phyloP scores from a whole-genome alignment of 176 grass and related monocot genomes.

The Cocos nucifera region DNA sequence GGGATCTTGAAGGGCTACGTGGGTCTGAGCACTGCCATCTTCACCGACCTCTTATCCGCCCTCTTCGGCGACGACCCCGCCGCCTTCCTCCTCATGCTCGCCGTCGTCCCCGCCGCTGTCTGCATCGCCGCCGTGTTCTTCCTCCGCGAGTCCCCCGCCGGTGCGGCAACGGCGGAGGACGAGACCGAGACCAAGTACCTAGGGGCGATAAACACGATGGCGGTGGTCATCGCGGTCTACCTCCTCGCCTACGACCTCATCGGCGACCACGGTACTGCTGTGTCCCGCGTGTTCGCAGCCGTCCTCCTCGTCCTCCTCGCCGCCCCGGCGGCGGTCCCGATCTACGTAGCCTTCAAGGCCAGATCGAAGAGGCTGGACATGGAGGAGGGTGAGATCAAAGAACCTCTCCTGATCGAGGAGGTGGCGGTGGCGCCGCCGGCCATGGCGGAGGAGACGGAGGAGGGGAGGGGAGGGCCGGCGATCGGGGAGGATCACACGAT shows the following conservation, averaged over 20 bases:
- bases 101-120: conserved; percentile 57
- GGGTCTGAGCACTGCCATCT: conserved; percentile 90
- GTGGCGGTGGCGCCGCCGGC: conserved; percentile 3
- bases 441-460: background rate
- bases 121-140: conserved; percentile 79
- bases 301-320: conserved; percentile 55
- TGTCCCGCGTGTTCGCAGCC: conserved; percentile 53
- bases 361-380: conserved; percentile 25
- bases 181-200: conserved; percentile 44
- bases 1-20: conserved; percentile 89
- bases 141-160: conserved; percentile 43
- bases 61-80: conserved; percentile 74
- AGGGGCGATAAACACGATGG: conserved; percentile 67
- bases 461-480: conserved; percentile 22
- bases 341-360: conserved; percentile 32
- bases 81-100: conserved; percentile 75
- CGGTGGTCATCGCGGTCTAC: conserved; percentile 75
- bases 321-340: conserved; percentile 60
- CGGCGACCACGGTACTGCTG: conserved; percentile 23
- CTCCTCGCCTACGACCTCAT: conserved; percentile 70
- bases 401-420: background rate
- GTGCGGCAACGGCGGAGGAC: background rate
- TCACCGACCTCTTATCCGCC: conserved; percentile 84
- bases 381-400: conserved; percentile 16
- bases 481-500: conserved; percentile 95